Evolutionary conservation across 2,329 filamentous ascomycete genomes (phyloP), one percentile per base, ranked within the genome.

Genomic region (Aspergillus ibericus): DNA sequence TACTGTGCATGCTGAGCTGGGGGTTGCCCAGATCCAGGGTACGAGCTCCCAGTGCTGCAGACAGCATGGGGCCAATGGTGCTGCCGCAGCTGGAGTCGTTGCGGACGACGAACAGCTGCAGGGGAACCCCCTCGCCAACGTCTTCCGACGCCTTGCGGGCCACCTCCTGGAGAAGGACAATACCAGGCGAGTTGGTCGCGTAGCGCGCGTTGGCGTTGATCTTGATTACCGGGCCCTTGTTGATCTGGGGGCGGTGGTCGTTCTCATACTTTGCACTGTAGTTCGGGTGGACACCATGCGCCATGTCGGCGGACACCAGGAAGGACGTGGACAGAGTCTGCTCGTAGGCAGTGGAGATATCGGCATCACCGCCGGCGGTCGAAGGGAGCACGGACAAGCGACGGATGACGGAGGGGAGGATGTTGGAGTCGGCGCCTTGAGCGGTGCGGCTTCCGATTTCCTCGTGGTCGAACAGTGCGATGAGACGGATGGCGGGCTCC

Each of bases 181-280:
- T 96, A 35, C 95, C 95, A 1, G 95, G 95, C 0, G 92, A 91
- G 80, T 97, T 98, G 55, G 95, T 99, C 29, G 93, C 92, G 78
- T 99, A 99, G 62, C 93, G 89, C 67, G 95, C 92, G 76, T 98
- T 99, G 63, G 95, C 95, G 73, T 99, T 99, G 81, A 99, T 85
- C 80, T 99, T 99, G 81, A 99, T 92, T 47, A 98, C 93, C 4
- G 91, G 91, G 53, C 95, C 95, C 75, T 92, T 91, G 83, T 99
- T 99, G 85, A 99, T 96, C 77, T 93, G 88, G 5, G 95, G 95
- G 65, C 91, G 86, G 78, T 99, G 95, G 68, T 91, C 90, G 35
- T 86, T 78, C 79, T 99, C 95, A 78, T 98, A 96, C 78, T 98
- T 98, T 67, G 80, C 86, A 4, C 88, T 83, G 75, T 97, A 99